phyloP scores from a whole-genome alignment of 495 filamentous ascomycete species.

The Podospora pseudopauciseta region DNA sequence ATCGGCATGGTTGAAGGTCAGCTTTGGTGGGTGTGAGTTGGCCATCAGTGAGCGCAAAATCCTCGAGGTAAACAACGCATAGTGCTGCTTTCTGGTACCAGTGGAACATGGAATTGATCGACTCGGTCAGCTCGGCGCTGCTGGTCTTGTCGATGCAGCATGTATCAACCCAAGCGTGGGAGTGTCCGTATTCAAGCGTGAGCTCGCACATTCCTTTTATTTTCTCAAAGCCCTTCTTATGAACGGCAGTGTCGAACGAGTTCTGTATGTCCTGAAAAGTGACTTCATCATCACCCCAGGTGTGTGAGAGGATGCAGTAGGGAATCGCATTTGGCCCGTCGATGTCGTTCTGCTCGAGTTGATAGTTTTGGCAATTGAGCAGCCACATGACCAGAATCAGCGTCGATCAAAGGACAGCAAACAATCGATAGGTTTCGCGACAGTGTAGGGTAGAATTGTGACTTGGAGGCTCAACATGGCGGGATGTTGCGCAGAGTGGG shows the following conservation, averaged over 20 bases:
- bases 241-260: neutral
- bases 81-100: conserved; percentile 31
- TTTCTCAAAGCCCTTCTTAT: neutral
- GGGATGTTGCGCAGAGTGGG: too few relatives aligned
- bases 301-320: conserved; percentile 23
- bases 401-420: too few relatives aligned
- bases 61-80: conserved; percentile 35
- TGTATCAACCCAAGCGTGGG: conserved; percentile 35
- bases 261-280: conserved; percentile 12
- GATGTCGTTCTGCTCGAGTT: too few relatives aligned
- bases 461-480: too few relatives aligned
- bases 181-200: conserved; percentile 8
- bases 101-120: conserved; percentile 43
- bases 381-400: too few relatives aligned
- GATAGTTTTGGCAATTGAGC: too few relatives aligned
- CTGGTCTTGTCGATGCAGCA: conserved; percentile 30
- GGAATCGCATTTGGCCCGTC: too few relatives aligned
- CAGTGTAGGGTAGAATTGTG: too few relatives aligned
- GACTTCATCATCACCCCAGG: conserved; percentile 22
- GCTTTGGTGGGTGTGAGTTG: too few relatives aligned
- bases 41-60: neutral
- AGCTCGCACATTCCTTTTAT: conserved; percentile 3
- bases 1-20: conserved; percentile 16
- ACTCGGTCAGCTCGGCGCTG: conserved; percentile 18
- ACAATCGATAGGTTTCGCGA: too few relatives aligned